A percentile compares a stretch with the other conserved stretches of the same genome.
These are phyloP conservation scores for Claviceps pazoutovae DNA, from an alignment of 2,329 filamentous ascomycete genomes.

Conservation along the genomic window DNA sequence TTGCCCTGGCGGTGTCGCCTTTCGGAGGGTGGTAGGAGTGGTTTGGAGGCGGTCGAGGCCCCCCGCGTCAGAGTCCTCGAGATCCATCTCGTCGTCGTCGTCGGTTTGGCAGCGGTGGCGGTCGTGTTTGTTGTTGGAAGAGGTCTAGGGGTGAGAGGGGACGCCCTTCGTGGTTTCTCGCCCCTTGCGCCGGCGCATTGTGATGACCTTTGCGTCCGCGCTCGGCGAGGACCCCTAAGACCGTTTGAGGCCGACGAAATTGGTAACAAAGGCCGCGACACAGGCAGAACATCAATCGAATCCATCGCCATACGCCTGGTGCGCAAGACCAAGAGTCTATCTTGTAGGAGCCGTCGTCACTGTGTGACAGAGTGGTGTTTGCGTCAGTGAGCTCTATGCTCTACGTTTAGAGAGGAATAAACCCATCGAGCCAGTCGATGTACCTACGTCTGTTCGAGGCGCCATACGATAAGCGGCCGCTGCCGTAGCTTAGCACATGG, in stretches of 20 bases:
- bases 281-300: constrained; percentile 9
- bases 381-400: background rate
- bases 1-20: constrained; percentile 29
- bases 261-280: constrained; percentile 8
- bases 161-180: constrained; percentile 3
- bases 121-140: constrained; percentile 5
- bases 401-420: background rate
- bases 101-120: constrained; percentile 4
- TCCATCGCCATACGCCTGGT: constrained; percentile 10
- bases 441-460: background rate
- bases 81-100: constrained; percentile 4
- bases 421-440: background rate
- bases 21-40: constrained; percentile 33
- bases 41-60: constrained; percentile 15
- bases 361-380: background rate
- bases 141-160: background rate
- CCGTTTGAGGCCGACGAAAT: constrained; percentile 1
- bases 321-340: constrained; percentile 6
- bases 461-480: constrained; percentile 3
- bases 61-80: constrained; percentile 7
- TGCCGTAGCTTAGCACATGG: background rate
- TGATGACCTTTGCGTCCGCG: constrained; percentile 5
- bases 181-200: constrained; percentile 2
- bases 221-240: background rate
- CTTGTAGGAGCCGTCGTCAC: constrained; percentile 5